These are phyloP conservation scores for Penicillium paxilli DNA, from an alignment of 495 filamentous ascomycete genomes.

Conservation along the genomic window DNA sequence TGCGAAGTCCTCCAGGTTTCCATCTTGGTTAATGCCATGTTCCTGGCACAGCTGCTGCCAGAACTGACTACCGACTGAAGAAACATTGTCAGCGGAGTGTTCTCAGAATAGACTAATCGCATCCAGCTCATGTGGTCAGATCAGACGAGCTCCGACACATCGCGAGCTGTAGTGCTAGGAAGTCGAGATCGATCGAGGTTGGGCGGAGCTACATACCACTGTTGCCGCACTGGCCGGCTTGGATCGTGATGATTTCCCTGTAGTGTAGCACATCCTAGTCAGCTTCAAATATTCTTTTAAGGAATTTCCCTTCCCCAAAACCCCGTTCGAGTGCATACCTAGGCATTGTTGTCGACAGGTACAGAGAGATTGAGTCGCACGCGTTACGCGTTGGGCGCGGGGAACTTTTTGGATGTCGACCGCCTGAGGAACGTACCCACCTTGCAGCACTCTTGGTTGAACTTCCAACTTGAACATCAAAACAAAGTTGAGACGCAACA, in stretches of 20 bases:
- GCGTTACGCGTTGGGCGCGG: conserved; percentile 44
- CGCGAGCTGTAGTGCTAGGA: conserved; percentile 6
- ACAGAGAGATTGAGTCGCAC: conserved; percentile 35
- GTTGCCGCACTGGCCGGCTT: conserved; percentile 99
- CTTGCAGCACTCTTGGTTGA: no score
- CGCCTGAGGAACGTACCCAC: background rate
- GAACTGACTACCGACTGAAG: conserved; percentile 83
- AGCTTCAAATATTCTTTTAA: background rate
- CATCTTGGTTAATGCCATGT: conserved; percentile 96
- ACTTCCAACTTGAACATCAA: conserved; percentile 17
- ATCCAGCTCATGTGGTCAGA: background rate
- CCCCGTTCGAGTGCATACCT: conserved; percentile 28
- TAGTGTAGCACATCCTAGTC: conserved; percentile 2
- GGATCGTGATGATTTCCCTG: conserved; percentile 98
- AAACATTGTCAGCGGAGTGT: conserved; percentile 15
- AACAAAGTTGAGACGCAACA: no score
- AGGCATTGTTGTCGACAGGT: conserved; percentile 38
- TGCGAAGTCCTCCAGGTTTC: conserved; percentile 93
- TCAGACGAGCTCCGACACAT: background rate
- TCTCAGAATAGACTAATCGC: background rate
- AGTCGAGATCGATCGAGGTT: conserved; percentile 7
- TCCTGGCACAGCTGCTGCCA: conserved; percentile 98
- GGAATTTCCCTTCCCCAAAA: background rate
- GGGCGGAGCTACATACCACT: conserved; percentile 67
- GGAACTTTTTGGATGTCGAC: conserved; percentile 25